Conservation (phyloP, 2,329 filamentous ascomycete genomes). For the Aspergillus floridensis region DNA sequence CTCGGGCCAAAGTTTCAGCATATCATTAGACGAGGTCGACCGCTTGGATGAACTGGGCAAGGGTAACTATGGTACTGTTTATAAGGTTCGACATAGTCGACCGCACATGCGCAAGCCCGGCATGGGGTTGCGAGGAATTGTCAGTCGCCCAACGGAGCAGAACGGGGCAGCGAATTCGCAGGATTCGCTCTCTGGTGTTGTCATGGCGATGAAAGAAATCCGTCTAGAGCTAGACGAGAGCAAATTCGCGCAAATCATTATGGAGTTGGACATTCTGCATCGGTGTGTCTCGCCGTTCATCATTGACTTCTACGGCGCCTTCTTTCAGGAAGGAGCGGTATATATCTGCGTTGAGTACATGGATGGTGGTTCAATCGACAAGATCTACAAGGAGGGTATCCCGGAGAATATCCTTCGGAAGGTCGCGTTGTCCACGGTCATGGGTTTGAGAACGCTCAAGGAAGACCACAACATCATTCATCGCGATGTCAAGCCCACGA, state of each 20-base stretch:
- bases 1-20: constrained; percentile 83
- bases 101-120: constrained; percentile 61
- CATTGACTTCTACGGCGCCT: constrained; percentile 97
- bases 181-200: constrained; percentile 56
- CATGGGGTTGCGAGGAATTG: constrained; percentile 59
- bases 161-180: constrained; percentile 16
- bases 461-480: constrained; percentile 99
- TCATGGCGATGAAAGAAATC: constrained; percentile 99
- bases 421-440: constrained; percentile 83
- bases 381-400: constrained; percentile 85
- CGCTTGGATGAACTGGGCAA: constrained; percentile 91
- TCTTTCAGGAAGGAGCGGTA: constrained; percentile 97
- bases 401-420: constrained; percentile 85
- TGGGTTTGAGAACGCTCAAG: constrained; percentile 89
- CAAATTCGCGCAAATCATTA: constrained; percentile 95
- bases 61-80: constrained; percentile 97
- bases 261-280: constrained; percentile 94
- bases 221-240: constrained; percentile 91
- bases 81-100: constrained; percentile 87
- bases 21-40: constrained; percentile 93
- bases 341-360: constrained; percentile 99
- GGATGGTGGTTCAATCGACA: constrained; percentile 97
- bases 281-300: constrained; percentile 94
- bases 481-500: constrained; percentile 98
- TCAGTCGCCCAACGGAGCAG: constrained; percentile 38